Evolutionary conservation across 306 rosid species (phyloP), one percentile per base, ranked within the genome.

Genomic region (Fagus sylvatica): DNA sequence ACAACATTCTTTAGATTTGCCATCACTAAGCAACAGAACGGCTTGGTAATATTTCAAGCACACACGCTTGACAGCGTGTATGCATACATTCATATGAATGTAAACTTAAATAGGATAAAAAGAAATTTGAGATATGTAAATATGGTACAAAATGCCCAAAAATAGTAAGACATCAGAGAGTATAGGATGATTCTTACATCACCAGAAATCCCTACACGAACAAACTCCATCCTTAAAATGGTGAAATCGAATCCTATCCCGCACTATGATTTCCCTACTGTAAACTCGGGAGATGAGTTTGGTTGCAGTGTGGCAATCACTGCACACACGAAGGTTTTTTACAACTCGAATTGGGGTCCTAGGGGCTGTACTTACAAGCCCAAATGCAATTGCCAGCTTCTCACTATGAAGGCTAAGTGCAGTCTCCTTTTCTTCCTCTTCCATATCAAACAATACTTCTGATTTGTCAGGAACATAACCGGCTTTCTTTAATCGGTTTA

Each of bases 351-450:
- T 76, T 37, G 84, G 51, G 7, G 79, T 80, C 66, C 76, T 71
- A 8, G 84, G 82, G 32, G 48, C 73, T 8, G 76, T 84, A 49
- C 70, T 84, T 8, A 76, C 2, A n/a, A 76, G 78, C 33, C 81
- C 83, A 48, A 74, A 83, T 55, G 78, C 86, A 62, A 74, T 83
- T 7, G 80, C 79, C 43, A 79, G 76, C 49, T 83, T 84, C 55
- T 84, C 74, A 17, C 79, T 72, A 71, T 80, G 82, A 32, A 79
- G 81, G 76, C 70, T 15, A 51, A 76, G 79, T 48, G 81, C 79
- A 66, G 84, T 72, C 84, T 79, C 84, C 53, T 79, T 75, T 48
- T 83, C 87, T 49, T 79, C 84, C 39, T 79, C 76, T 36, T 79
- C 81, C 72, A 76, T 72, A 28, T 79, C 80, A 22, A 75, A 59